These are phyloP conservation scores for Bruguiera gymnorhiza DNA, from an alignment of 345 rosid species.

Conservation along the genomic window DNA sequence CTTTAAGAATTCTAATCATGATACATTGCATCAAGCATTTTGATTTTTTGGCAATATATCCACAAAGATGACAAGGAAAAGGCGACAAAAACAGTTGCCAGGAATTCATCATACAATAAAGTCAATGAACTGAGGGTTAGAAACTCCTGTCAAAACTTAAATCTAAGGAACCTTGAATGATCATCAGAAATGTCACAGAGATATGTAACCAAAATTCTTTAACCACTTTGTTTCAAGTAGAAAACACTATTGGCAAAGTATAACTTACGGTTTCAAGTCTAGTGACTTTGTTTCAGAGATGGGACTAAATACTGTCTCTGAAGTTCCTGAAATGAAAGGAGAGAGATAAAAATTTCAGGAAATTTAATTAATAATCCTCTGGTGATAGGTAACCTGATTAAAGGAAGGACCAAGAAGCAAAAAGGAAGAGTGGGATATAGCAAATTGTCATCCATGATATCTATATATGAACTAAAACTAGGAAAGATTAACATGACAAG, in stretches of 20 bases:
- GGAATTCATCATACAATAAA: too few species aligned
- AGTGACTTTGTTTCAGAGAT: slow-evolving; percentile 60
- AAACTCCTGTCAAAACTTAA: background rate
- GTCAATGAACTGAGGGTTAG: too few species aligned
- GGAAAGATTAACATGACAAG: background rate
- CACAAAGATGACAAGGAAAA: too few species aligned
- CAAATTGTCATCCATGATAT: too few species aligned
- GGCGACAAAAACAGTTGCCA: too few species aligned
- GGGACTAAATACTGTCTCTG: slow-evolving; percentile 50
- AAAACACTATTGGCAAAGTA: background rate
- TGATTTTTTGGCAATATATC: too few species aligned
- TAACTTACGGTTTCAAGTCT: slow-evolving; percentile 72
- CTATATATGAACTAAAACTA: too few species aligned
- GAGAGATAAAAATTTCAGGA: slow-evolving; percentile 8
- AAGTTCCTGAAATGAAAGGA: slow-evolving; percentile 40
- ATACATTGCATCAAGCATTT: too few species aligned
- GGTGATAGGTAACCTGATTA: background rate
- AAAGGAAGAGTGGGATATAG: too few species aligned
- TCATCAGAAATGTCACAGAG: background rate
- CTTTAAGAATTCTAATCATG: too few species aligned
- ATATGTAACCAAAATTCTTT: background rate
- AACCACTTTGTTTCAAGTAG: background rate
- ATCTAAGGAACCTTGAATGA: background rate
- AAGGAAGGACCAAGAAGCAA: background rate
- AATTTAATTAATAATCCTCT: background rate